Evolutionary conservation across 192 early-diverging fungal species (phyloP).

Genomic region (Linnemannia exigua): DNA sequence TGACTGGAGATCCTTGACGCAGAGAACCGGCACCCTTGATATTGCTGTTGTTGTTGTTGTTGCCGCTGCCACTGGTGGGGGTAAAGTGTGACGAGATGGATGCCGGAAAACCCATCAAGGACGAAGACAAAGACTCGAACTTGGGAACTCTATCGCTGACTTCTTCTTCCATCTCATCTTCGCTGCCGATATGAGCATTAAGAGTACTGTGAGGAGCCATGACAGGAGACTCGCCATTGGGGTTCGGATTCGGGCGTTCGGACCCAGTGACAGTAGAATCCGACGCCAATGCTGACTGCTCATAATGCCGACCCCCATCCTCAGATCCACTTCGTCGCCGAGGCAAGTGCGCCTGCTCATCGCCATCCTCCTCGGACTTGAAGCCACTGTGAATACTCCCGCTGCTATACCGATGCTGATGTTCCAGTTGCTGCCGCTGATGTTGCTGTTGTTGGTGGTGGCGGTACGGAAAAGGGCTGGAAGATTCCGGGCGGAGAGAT

Average conservation of each 20-base stretch:
- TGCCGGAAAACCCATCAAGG: conserved; percentile 16
- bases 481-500: neutral
- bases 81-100: conserved; percentile 40
- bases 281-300: neutral
- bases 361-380: neutral
- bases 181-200: too few relatives aligned
- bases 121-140: neutral
- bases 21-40: neutral
- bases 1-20: conserved; percentile 8
- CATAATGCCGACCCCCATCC: neutral
- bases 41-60: neutral
- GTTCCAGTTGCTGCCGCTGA: neutral
- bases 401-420: neutral
- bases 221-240: conserved; percentile 40
- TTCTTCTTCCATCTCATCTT: neutral
- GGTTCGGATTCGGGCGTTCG: conserved; percentile 34
- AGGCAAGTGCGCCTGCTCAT: neutral
- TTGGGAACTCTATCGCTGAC: neutral
- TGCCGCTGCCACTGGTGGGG: neutral
- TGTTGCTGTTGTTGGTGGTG: neutral
- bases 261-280: conserved; percentile 11
- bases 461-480: neutral
- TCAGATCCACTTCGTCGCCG: neutral
- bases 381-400: neutral
- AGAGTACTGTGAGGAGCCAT: neutral